Conservation (phyloP, 106 monocot genomes). For the Amphibolis antarctica region DNA sequence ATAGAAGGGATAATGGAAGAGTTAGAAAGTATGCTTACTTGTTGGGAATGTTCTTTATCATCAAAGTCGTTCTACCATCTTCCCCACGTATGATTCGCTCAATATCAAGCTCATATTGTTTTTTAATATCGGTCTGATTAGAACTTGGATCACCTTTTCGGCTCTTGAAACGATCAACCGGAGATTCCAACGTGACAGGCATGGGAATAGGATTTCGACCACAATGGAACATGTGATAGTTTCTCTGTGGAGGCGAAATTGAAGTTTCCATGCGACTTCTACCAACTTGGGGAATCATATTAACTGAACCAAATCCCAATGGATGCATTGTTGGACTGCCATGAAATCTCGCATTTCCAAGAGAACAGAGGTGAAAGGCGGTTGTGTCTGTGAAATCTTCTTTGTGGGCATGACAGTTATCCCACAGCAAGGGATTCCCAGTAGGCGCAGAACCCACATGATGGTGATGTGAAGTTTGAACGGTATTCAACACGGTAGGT, state of each 20-base stretch:
- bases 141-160: conserved; percentile 39
- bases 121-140: conserved; percentile 64
- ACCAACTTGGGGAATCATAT: conserved; percentile 30
- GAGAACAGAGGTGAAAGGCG: conserved; percentile 49
- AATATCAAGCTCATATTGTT: conserved; percentile 87
- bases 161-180: conserved; percentile 48
- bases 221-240: conserved; percentile 44
- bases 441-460: conserved; percentile 86
- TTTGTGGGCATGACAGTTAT: conserved; percentile 22
- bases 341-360: conserved; percentile 52
- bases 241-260: conserved; percentile 39
- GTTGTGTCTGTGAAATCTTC: conserved; percentile 19
- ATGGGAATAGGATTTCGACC: conserved; percentile 39
- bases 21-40: conserved; percentile 37
- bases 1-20: background rate
- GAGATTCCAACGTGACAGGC: conserved; percentile 25
- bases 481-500: conserved; percentile 43
- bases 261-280: conserved; percentile 40
- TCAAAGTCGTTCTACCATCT: conserved; percentile 77
- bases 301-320: conserved; percentile 37
- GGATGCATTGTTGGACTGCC: conserved; percentile 40
- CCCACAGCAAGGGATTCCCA: conserved; percentile 57
- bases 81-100: conserved; percentile 66
- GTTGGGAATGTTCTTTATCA: conserved; percentile 99
- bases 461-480: conserved; percentile 30